Conservation (phyloP, 2,329 filamentous ascomycete species). For the Epicoccum sorghinum region DNA sequence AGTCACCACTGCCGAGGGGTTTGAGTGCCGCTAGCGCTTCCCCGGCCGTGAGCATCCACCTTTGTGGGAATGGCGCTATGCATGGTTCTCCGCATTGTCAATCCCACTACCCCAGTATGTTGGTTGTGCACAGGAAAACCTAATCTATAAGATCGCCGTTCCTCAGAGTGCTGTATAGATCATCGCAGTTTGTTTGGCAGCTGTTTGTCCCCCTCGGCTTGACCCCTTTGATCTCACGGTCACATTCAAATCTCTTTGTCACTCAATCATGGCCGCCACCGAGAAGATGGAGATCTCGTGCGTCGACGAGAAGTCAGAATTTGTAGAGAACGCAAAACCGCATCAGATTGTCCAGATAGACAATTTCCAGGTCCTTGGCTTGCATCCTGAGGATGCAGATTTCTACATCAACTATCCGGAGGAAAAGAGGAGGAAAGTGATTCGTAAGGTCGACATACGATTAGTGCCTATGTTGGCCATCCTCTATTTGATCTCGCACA, state of each 20-base stretch:
- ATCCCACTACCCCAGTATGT: neutral
- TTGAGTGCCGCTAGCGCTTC: neutral
- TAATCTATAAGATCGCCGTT: constrained; percentile 8
- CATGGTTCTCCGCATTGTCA: constrained; percentile 10
- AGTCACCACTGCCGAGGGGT: too few species aligned
- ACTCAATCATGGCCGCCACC: constrained; percentile 15
- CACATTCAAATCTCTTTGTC: too few species aligned
- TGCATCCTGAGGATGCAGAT: constrained; percentile 29
- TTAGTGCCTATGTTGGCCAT: constrained; percentile 48
- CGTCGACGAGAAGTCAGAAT: constrained; percentile 30
- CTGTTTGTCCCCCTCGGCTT: too few species aligned
- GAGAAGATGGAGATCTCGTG: constrained; percentile 34
- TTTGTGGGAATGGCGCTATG: neutral
- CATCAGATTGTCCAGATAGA: constrained; percentile 35
- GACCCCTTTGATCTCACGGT: neutral
- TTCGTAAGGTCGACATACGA: constrained; percentile 35
- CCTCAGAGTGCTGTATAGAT: neutral
- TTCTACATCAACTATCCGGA: constrained; percentile 38
- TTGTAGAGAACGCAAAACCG: constrained; percentile 21
- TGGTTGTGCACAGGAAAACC: neutral
- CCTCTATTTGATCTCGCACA: constrained; percentile 53
- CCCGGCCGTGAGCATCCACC: neutral
- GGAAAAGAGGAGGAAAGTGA: constrained; percentile 55
- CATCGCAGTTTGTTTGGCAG: neutral
- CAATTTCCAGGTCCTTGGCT: constrained; percentile 33